Evolutionary conservation across 148 eudicot species (phyloP).

Genomic region (Camellia sinensis): DNA sequence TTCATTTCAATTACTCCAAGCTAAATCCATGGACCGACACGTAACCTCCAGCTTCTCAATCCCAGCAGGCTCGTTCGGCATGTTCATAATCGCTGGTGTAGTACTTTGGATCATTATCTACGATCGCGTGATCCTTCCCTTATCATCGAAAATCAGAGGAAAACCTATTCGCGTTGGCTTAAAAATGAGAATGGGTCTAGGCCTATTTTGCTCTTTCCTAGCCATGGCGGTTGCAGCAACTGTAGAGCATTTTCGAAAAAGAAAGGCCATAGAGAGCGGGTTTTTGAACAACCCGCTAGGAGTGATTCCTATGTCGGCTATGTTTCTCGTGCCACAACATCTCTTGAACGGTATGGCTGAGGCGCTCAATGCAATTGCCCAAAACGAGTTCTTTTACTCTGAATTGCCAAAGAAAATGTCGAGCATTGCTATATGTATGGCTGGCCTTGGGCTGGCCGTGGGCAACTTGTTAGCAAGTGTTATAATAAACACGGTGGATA

Average conservation of each 20-base stretch:
- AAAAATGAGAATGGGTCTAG: constrained; percentile 71
- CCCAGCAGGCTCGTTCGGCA: constrained; percentile 75
- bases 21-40: constrained; percentile 68
- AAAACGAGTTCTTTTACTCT: constrained; percentile 68
- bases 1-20: constrained; percentile 50
- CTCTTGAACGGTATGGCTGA: constrained; percentile 70
- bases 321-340: constrained; percentile 64
- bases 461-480: constrained; percentile 63
- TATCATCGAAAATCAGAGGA: constrained; percentile 59
- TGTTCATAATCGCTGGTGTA: constrained; percentile 51
- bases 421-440: constrained; percentile 59
- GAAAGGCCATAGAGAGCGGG: constrained; percentile 46
- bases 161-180: constrained; percentile 51
- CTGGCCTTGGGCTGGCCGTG: constrained; percentile 58
- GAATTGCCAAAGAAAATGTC: constrained; percentile 91
- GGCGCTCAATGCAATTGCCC: constrained; percentile 62
- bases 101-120: constrained; percentile 62
- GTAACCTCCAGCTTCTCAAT: constrained; percentile 51
- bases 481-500: constrained; percentile 43
- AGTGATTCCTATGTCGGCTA: constrained; percentile 64
- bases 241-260: constrained; percentile 62
- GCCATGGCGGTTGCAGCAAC: constrained; percentile 57
- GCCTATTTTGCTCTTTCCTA: constrained; percentile 46
- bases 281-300: constrained; percentile 30
- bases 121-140: constrained; percentile 68